Evolutionary conservation across 495 filamentous ascomycete genomes (phyloP).

Genomic region (Aspergillus baeticus): DNA sequence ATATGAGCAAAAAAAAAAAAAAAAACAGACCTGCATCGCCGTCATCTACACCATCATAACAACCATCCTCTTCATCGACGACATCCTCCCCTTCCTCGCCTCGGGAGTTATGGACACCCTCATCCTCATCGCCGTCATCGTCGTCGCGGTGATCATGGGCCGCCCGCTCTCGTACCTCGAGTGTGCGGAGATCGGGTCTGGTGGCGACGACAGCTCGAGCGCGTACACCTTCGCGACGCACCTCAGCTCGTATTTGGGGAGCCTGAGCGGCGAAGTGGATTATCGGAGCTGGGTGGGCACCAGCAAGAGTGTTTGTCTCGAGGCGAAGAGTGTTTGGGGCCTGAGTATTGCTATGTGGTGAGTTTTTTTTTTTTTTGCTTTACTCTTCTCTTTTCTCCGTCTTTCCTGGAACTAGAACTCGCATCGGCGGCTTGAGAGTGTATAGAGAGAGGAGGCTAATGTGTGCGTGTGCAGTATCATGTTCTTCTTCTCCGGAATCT

Average conservation of each 20-base stretch:
- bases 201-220: slow-evolving; percentile 23
- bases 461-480: slow-evolving; percentile 52
- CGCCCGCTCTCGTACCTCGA: slow-evolving; percentile 78
- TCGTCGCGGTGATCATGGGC: slow-evolving; percentile 70
- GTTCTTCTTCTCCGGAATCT: slow-evolving; percentile 64
- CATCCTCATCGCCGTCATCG: slow-evolving; percentile 68
- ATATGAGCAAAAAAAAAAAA: too few species aligned
- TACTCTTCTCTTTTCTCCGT: not conserved
- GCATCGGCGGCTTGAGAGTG: too few species aligned
- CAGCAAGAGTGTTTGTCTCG: slow-evolving; percentile 70
- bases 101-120: slow-evolving; percentile 62
- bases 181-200: slow-evolving; percentile 57
- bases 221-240: slow-evolving; percentile 46
- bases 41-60: slow-evolving; percentile 75
- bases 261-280: slow-evolving; percentile 44
- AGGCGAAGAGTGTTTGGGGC: slow-evolving; percentile 90
- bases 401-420: too few species aligned
- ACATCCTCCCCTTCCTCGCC: slow-evolving; percentile 70
- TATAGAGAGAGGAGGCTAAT: not conserved
- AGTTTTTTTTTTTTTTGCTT: slow-evolving; percentile 22
- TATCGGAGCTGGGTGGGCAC: slow-evolving; percentile 62
- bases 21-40: slow-evolving; percentile 65
- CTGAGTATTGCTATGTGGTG: slow-evolving; percentile 78
- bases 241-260: slow-evolving; percentile 38
- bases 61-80: slow-evolving; percentile 72